Evolutionary conservation across 805 yeast genomes (phyloP).

Genomic region (Candida nanaspora): DNA sequence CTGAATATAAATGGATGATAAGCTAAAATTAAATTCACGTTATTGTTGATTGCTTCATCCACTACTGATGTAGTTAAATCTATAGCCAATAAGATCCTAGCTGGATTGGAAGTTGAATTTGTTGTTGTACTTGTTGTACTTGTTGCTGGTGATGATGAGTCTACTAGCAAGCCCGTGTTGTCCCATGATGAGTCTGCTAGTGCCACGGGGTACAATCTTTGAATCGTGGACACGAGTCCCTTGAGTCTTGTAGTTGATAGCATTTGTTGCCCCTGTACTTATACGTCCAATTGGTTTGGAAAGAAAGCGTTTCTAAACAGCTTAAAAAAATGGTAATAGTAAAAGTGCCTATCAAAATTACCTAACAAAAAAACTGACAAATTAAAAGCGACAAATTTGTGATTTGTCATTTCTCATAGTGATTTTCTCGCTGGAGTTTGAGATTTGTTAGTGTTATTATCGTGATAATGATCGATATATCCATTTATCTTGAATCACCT

Average conservation of each 20-base stretch:
- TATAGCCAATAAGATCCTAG: conserved; percentile 57
- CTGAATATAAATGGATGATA: conserved; percentile 94
- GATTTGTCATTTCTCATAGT: too few species aligned
- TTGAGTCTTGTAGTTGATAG: conserved; percentile 25
- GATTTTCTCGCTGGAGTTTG: too few species aligned
- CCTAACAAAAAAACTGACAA: too few species aligned
- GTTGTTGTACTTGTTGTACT: conserved; percentile 5
- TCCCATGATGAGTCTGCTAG: conserved; percentile 88
- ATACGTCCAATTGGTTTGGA: too few species aligned
- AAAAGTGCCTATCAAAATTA: too few species aligned
- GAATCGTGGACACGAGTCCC: conserved; percentile 44
- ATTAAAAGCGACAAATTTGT: too few species aligned
- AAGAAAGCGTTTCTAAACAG: too few species aligned
- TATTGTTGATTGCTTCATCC: conserved; percentile 64
- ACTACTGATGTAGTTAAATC: conserved; percentile 82
- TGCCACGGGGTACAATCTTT: conserved; percentile 69
- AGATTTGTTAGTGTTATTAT: too few species aligned
- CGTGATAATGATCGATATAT: too few species aligned
- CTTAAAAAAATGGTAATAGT: too few species aligned
- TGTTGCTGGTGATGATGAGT: conserved; percentile 35
- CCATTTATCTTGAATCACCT: too few species aligned
- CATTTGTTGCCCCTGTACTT: too few species aligned
- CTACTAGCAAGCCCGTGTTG: conserved; percentile 86
- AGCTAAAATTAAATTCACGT: conserved; percentile 61
- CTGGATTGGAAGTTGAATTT: conserved; percentile 7